Percentiles rank a stretch among this genome's conserved stretches.
These are phyloP conservation scores for Geotrichum restrictum DNA, from an alignment of 1,139 yeast species.

Conservation along the genomic window DNA sequence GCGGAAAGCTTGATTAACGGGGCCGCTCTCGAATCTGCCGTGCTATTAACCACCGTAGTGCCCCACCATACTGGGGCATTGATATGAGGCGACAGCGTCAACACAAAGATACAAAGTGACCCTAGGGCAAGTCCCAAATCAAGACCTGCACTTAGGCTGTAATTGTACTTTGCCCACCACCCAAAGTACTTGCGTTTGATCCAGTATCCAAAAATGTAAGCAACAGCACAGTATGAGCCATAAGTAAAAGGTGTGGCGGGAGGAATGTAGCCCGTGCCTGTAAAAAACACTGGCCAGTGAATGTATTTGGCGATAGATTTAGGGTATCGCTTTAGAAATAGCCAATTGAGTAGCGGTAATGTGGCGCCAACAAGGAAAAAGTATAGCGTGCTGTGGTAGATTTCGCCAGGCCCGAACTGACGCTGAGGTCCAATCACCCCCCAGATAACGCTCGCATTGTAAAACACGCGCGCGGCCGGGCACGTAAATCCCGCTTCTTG, in stretches of 20 bases:
- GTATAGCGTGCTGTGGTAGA: constrained; percentile 43
- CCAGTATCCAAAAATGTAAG: constrained; percentile 51
- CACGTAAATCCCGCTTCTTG: constrained; percentile 50
- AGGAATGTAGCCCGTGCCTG: constrained; percentile 49
- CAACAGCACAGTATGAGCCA: constrained; percentile 48
- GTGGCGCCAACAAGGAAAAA: constrained; percentile 48
- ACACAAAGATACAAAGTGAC: constrained; percentile 48
- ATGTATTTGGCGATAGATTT: constrained; percentile 44
- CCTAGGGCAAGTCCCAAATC: constrained; percentile 56
- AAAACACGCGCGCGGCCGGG: constrained; percentile 49
- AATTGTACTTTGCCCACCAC: constrained; percentile 68
- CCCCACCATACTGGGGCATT: constrained; percentile 60
- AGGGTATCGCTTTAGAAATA: constrained; percentile 49
- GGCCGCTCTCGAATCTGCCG: constrained; percentile 31
- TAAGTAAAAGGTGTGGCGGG: constrained; percentile 54
- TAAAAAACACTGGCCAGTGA: constrained; percentile 52
- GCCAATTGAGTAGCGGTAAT: constrained; percentile 47
- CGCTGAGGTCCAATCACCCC: constrained; percentile 60
- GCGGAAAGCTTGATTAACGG: constrained; percentile 31
- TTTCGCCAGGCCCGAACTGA: constrained; percentile 41
- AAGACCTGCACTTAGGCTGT: constrained; percentile 54
- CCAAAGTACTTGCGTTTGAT: constrained; percentile 49
- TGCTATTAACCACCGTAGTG: constrained; percentile 37
- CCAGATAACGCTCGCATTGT: constrained; percentile 59
- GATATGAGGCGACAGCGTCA: constrained; percentile 40